Percentiles rank a stretch among this genome's conserved stretches.
These are phyloP conservation scores for Monilinia polystroma DNA, from an alignment of 2,329 filamentous ascomycete species.

Conservation along the genomic window DNA sequence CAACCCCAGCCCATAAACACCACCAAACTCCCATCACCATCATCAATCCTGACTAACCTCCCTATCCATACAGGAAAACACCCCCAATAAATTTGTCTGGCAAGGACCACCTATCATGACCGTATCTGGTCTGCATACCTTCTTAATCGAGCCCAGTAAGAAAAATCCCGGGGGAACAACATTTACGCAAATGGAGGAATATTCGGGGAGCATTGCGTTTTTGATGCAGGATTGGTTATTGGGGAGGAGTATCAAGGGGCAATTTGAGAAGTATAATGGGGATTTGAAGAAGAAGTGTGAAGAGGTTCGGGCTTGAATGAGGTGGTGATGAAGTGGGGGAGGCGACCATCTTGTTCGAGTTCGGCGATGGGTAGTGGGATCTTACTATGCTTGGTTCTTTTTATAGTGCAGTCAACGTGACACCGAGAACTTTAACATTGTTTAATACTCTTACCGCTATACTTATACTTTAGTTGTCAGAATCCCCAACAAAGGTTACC, in stretches of 20 bases:
- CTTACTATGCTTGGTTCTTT: too few relatives aligned
- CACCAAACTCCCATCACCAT: neutral
- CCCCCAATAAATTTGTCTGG: neutral
- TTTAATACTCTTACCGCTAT: too few relatives aligned
- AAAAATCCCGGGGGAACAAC: neutral
- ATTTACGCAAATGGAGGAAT: neutral
- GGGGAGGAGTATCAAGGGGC: neutral
- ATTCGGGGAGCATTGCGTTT: neutral
- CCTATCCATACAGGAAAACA: neutral
- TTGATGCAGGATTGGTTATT: conserved; percentile 7
- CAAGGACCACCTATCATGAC: conserved; percentile 9
- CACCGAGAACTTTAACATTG: too few relatives aligned
- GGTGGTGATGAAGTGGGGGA: too few relatives aligned
- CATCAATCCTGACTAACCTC: neutral
- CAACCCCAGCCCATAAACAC: too few relatives aligned
- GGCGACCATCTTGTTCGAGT: neutral
- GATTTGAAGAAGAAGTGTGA: neutral
- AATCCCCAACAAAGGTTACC: too few relatives aligned
- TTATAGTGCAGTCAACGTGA: too few relatives aligned
- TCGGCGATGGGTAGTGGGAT: too few relatives aligned
- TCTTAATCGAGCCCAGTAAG: neutral
- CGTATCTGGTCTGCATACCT: neutral
- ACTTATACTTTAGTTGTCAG: too few relatives aligned
- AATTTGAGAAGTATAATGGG: neutral
- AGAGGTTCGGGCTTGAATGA: too few relatives aligned